Evolutionary conservation across 2,329 filamentous ascomycete genomes (phyloP).

Genomic region (Magnaporthales sp.): DNA sequence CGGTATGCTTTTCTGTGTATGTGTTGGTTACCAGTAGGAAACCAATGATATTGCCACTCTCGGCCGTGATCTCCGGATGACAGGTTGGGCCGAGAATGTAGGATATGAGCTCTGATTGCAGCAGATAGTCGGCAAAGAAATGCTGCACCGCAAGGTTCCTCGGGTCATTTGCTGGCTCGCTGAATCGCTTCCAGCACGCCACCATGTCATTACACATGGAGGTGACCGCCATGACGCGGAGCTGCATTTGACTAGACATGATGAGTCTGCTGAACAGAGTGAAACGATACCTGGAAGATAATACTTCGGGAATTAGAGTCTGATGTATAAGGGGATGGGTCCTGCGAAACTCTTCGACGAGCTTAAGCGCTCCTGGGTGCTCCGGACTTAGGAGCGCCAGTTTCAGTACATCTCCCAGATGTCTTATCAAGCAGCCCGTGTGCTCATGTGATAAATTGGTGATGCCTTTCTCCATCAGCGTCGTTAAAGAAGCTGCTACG

Average conservation of each 20-base stretch:
- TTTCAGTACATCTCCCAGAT: slow-evolving; percentile 35
- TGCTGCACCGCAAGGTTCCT: slow-evolving; percentile 41
- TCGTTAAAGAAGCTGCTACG: slow-evolving; percentile 32
- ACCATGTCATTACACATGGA: slow-evolving; percentile 65
- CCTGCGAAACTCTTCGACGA: slow-evolving; percentile 22
- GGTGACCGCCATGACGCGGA: slow-evolving; percentile 72
- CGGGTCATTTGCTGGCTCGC: slow-evolving; percentile 32
- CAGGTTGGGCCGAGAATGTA: slow-evolving; percentile 88
- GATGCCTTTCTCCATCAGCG: slow-evolving; percentile 45
- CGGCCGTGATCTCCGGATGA: slow-evolving; percentile 78
- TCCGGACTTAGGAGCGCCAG: slow-evolving; percentile 26
- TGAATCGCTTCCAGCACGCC: slow-evolving; percentile 50
- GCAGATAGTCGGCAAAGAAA: slow-evolving; percentile 61
- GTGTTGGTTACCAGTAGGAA: slow-evolving; percentile 75
- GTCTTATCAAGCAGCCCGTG: slow-evolving; percentile 26
- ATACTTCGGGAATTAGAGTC: slow-evolving; percentile 35
- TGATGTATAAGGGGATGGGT: slow-evolving; percentile 27
- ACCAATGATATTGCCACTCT: slow-evolving; percentile 75
- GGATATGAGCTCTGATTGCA: slow-evolving; percentile 63
- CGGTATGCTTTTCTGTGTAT: slow-evolving; percentile 64
- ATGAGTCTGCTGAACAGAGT: slow-evolving; percentile 62
- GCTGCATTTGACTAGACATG: slow-evolving; percentile 79
- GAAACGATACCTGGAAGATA: slow-evolving; percentile 62
- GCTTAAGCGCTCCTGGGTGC: slow-evolving; percentile 24
- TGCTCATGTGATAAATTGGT: slow-evolving; percentile 40